Evolutionary conservation across 2,329 filamentous ascomycete genomes (phyloP), one percentile per base, ranked within the genome.

Genomic region (Diaporthe citrichinensis): DNA sequence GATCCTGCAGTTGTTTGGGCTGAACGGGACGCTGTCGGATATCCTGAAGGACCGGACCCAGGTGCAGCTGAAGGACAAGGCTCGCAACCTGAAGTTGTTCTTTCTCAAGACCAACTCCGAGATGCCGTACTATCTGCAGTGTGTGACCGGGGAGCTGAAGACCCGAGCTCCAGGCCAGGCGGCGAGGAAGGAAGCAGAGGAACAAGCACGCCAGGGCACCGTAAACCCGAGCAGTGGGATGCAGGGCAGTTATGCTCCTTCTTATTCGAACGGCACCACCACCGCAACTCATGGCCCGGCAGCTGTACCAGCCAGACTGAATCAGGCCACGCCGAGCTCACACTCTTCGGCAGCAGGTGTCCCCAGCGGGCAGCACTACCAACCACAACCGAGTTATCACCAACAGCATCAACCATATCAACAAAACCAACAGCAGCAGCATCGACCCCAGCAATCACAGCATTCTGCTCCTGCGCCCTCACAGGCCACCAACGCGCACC

Each of bases 51-150:
- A 98, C 81, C 90, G 95, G 46, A 97, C 95, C 59, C 95, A 98
- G 81, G 95, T 98, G 0, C 95, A 98, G 82, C 88, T 98, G 17
- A 98, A 98, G 83, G 95, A 98, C 82, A 98, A 98, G 84, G 95
- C 95, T 0, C 89, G 95, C 68, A 98, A 98, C 78, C 85, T 98
- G 67, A 98, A 98, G 83, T 86, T 98, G 0, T 98, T 97, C 85
- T 98, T 98, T 84, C 86, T 98, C 72, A 98, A 98, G 86, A 96
- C 94, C 25, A 95, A 95, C 71, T 95, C 95, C 7, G 95, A 98
- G 80, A 96, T 98, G 83, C 95, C 95, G 0, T 95, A 94, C 79
- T 97, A 97, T 79, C 85, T 98, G 31, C 93, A 96, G 80, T 94
- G 94, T 41, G 95, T 98, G 15, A 98, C 95, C 0, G 95, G 95